Evolutionary conservation across 306 rosid species (phyloP).

Genomic region (Boehmeria nivea): DNA sequence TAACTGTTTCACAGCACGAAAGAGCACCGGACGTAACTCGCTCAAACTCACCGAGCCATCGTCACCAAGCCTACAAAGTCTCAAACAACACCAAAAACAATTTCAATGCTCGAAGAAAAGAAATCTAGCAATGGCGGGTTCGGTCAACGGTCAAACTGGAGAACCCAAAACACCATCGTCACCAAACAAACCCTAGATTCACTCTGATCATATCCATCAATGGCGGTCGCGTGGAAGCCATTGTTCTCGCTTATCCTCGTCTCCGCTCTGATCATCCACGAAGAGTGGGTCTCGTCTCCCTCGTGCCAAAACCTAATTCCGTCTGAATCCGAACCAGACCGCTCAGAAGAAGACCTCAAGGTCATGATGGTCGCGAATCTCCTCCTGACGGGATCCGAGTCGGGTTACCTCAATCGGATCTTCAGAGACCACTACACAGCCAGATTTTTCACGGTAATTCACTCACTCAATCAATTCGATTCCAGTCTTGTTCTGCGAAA

Average conservation of each 20-base stretch:
- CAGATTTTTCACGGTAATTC: constrained; percentile 58
- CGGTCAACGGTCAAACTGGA: constrained; percentile 2
- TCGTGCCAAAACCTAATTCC: constrained; percentile 33
- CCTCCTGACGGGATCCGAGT: constrained; percentile 47
- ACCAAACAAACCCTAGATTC: neutral
- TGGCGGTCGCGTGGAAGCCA: constrained; percentile 36
- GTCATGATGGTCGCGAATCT: constrained; percentile 63
- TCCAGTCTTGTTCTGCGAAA: too few relatives aligned
- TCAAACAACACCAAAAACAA: too few relatives aligned
- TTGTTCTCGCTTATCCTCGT: constrained; percentile 25
- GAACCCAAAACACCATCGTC: neutral
- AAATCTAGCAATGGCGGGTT: too few relatives aligned
- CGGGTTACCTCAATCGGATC: constrained; percentile 27
- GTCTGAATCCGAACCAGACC: constrained; percentile 2
- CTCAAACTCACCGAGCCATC: too few relatives aligned
- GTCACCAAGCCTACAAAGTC: too few relatives aligned
- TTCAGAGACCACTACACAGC: constrained; percentile 49
- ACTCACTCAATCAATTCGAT: too few relatives aligned
- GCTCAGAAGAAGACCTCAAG: constrained; percentile 39
- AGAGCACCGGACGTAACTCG: too few relatives aligned
- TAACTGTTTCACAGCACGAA: too few relatives aligned
- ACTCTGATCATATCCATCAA: neutral
- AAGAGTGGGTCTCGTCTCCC: constrained; percentile 53
- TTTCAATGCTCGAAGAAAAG: too few relatives aligned
- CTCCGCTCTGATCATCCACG: constrained; percentile 32